Conservation (phyloP, 345 rosid species). For the Balakata baccata region DNA sequence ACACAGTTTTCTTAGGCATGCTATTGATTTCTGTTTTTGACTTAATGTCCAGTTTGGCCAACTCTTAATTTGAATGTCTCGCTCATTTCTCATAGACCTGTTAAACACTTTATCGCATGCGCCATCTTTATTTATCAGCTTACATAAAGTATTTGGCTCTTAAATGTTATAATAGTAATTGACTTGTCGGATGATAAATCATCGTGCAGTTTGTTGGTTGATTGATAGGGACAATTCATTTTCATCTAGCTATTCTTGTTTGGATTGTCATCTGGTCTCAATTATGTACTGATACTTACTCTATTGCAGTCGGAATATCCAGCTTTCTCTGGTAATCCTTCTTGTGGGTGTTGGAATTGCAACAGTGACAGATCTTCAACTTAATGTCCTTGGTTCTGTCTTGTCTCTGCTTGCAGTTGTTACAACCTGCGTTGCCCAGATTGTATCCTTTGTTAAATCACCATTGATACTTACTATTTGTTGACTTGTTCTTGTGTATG, state of each 20-base stretch:
- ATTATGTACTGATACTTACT: slow-evolving; percentile 20
- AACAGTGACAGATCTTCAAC: slow-evolving; percentile 98
- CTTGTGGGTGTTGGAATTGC: slow-evolving; percentile 99
- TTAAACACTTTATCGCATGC: not conserved
- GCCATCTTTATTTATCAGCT: not conserved
- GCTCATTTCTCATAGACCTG: not conserved
- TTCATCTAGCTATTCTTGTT: not conserved
- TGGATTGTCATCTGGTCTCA: not conserved
- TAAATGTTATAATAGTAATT: not conserved
- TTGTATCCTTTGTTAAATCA: slow-evolving; percentile 70
- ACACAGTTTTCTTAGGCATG: not conserved
- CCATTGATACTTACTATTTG: slow-evolving; percentile 15
- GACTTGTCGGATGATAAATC: not conserved
- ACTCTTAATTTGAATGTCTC: not conserved
- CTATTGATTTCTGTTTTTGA: not conserved
- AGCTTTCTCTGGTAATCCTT: slow-evolving; percentile 76
- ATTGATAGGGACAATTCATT: not conserved
- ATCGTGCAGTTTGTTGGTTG: not conserved
- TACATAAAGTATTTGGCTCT: not conserved
- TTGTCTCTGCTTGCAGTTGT: slow-evolving; percentile 87
- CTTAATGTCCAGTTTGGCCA: not conserved
- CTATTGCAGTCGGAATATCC: slow-evolving; percentile 76
- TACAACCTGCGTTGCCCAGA: slow-evolving; percentile 97
- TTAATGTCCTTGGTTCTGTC: slow-evolving; percentile 86
- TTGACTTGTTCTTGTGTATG: slow-evolving; percentile 4